A percentile compares a stretch with the other conserved stretches of the same genome.
Evolutionary conservation across 176 grass and related monocot genomes (phyloP).

Genomic region (Musa schizocarpa): DNA sequence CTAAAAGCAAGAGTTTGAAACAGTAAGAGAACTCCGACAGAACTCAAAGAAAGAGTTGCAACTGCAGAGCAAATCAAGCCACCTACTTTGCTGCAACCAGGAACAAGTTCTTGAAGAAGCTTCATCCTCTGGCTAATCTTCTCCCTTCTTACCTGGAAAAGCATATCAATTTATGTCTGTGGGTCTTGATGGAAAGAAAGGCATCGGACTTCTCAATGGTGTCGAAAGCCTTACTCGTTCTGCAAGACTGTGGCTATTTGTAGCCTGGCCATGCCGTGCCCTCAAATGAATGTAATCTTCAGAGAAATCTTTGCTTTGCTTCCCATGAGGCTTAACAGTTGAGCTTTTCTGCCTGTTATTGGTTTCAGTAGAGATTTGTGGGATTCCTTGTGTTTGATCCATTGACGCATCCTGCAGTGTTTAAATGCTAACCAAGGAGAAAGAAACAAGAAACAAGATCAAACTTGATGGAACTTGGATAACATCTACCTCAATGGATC

Average conservation of each 20-base stretch:
- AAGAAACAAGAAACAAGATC: conserved; percentile 2
- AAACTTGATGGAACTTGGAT: background rate
- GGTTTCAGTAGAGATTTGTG: background rate
- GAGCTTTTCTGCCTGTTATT: background rate
- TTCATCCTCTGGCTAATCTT: conserved; percentile 98
- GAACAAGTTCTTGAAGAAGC: conserved; percentile 84
- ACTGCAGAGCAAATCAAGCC: conserved; percentile 2
- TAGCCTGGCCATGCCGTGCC: conserved; percentile 74
- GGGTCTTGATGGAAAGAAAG: background rate
- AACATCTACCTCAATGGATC: conserved; percentile 44
- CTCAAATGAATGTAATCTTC: conserved; percentile 86
- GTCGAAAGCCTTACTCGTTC: conserved; percentile 49
- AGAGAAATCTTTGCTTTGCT: conserved; percentile 40
- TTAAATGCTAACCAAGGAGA: conserved; percentile 5
- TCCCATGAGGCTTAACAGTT: conserved; percentile 44
- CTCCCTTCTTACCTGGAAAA: conserved; percentile 74
- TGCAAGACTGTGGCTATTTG: conserved; percentile 88
- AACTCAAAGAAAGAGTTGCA: background rate
- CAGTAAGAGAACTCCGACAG: background rate
- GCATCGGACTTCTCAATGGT: background rate
- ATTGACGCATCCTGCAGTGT: background rate
- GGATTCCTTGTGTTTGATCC: background rate
- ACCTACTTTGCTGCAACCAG: conserved; percentile 79
- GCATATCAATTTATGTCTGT: background rate
- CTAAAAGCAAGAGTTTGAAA: conserved; percentile 33